Conservation (phyloP, 2,329 filamentous ascomycete species). For the Fusarium nelsonii region DNA sequence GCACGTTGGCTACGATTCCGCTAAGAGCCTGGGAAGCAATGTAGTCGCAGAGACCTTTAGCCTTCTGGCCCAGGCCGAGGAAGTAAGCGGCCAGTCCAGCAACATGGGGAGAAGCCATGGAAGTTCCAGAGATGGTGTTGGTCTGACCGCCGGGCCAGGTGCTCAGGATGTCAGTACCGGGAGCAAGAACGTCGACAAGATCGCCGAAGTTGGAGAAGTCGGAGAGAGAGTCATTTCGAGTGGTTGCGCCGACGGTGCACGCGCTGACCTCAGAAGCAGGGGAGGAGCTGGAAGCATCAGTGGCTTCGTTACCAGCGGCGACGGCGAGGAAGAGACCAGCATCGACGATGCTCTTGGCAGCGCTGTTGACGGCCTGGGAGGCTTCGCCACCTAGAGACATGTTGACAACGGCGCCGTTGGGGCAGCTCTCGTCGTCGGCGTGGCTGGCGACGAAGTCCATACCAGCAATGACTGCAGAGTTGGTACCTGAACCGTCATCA, state of each 20-base stretch:
- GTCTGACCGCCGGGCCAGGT: conserved; percentile 61
- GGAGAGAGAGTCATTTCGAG: conserved; percentile 55
- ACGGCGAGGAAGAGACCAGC: conserved; percentile 66
- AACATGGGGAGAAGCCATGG: conserved; percentile 60
- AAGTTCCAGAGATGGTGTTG: conserved; percentile 59
- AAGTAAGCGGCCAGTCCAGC: conserved; percentile 59
- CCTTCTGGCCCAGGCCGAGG: conserved; percentile 51
- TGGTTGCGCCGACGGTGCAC: conserved; percentile 67
- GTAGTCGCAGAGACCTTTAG: conserved; percentile 38
- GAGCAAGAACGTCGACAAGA: conserved; percentile 64
- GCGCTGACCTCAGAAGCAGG: conserved; percentile 62
- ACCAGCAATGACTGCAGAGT: conserved; percentile 59
- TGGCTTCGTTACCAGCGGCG: conserved; percentile 66
- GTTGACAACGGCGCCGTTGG: conserved; percentile 63
- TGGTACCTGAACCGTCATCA: conserved; percentile 49
- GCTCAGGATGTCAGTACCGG: conserved; percentile 61
- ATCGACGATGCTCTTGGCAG: conserved; percentile 60
- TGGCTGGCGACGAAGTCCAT: conserved; percentile 60
- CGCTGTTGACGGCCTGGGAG: conserved; percentile 63
- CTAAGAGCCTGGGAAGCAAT: conserved; percentile 35
- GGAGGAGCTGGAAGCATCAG: conserved; percentile 59
- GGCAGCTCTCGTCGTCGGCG: conserved; percentile 54
- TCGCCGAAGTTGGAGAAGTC: conserved; percentile 66
- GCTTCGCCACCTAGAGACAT: conserved; percentile 67
- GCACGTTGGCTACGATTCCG: conserved; percentile 21